These are phyloP conservation scores for Raffaelea albimanens DNA, from an alignment of 2,329 filamentous ascomycete species.

Conservation along the genomic window DNA sequence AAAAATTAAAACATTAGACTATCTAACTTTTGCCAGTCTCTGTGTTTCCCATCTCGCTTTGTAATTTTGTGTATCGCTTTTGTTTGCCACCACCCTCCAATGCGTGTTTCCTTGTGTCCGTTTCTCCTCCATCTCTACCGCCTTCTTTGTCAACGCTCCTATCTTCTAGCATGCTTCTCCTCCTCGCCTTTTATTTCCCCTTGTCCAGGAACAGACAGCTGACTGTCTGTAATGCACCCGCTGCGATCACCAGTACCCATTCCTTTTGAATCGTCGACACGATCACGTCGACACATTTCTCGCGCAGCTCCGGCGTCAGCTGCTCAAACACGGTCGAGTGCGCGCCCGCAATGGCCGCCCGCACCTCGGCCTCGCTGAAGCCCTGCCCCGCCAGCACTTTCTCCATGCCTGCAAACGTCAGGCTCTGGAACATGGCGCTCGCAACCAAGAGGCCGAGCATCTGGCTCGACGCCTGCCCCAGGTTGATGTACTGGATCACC, in stretches of 20 bases:
- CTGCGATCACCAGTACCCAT: conserved; percentile 9
- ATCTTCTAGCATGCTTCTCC: too few species aligned
- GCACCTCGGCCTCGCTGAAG: conserved; percentile 5
- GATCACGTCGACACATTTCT: conserved; percentile 5
- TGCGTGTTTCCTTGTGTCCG: too few species aligned
- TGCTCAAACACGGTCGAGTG: conserved; percentile 2
- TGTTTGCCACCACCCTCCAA: too few species aligned
- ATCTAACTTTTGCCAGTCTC: too few species aligned
- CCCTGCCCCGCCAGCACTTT: conserved; percentile 1
- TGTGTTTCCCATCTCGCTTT: too few species aligned
- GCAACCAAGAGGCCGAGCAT: conserved; percentile 10
- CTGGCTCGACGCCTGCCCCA: conserved; percentile 18
- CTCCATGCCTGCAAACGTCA: conserved; percentile 5
- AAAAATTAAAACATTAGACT: too few species aligned
- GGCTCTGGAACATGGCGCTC: conserved; percentile 13
- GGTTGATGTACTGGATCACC: conserved; percentile 25
- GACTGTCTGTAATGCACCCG: conserved; percentile 1
- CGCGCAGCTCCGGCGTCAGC: conserved; percentile 1
- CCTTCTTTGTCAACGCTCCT: too few species aligned
- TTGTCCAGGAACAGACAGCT: conserved; percentile 20
- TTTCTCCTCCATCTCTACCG: too few species aligned
- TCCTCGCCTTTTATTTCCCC: conserved; percentile 19
- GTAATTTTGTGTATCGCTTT: too few species aligned
- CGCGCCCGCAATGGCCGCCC: conserved; percentile 9
- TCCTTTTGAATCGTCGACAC: conserved; percentile 7